Evolutionary conservation across 768 basidiomycete species (phyloP).

Genomic region (Boletus sp.): DNA sequence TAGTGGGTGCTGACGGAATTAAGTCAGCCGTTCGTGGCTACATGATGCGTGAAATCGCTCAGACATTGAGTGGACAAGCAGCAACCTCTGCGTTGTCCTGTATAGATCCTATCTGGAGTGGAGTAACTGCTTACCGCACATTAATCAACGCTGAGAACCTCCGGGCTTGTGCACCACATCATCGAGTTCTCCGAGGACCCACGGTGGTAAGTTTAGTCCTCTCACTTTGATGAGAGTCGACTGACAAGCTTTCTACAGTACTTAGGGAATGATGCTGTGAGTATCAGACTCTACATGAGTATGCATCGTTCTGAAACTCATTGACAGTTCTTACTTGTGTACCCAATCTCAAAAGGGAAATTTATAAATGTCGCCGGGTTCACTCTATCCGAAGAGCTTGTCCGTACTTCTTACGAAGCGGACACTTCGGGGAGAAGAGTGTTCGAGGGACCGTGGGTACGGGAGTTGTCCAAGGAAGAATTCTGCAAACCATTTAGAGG

Average conservation of each 20-base stretch:
- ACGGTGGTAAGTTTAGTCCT: constrained; percentile 40
- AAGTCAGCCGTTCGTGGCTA: constrained; percentile 47
- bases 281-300: constrained; percentile 8
- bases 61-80: constrained; percentile 37
- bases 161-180: constrained; percentile 41
- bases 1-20: constrained; percentile 70
- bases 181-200: constrained; percentile 46
- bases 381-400: constrained; percentile 47
- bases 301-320: not conserved
- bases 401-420: constrained; percentile 41
- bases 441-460: constrained; percentile 46
- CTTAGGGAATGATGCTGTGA: constrained; percentile 49
- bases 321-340: constrained; percentile 56
- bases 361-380: constrained; percentile 66
- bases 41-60: constrained; percentile 34
- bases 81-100: constrained; percentile 42
- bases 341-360: constrained; percentile 58
- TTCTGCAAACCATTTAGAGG: constrained; percentile 42
- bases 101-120: constrained; percentile 58
- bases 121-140: constrained; percentile 56
- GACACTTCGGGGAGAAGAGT: constrained; percentile 12
- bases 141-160: constrained; percentile 55
- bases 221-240: not conserved
- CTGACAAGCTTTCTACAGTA: constrained; percentile 40
- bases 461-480: constrained; percentile 44